Percentiles rank a stretch among this genome's conserved stretches.
Conservation (phyloP, 2,329 filamentous ascomycete genomes). For the Remersonia thermophila region DNA sequence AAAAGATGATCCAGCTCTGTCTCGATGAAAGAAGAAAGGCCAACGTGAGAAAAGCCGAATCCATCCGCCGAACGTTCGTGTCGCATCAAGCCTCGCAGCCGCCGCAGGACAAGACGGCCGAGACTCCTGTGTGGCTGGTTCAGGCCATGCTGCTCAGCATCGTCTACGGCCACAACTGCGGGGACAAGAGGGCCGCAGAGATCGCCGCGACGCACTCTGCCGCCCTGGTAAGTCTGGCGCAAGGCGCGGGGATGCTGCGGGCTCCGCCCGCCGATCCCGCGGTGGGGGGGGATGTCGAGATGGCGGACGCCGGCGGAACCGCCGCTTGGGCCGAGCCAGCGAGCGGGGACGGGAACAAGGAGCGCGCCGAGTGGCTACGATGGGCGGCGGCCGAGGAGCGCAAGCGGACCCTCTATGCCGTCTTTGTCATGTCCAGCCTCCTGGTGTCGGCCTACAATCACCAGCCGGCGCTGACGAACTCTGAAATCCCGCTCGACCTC, state of each 20-base stretch:
- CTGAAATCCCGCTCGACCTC: conserved; percentile 77
- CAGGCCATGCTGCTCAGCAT: conserved; percentile 96
- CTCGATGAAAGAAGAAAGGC: conserved; percentile 82
- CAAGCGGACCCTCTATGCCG: conserved; percentile 81
- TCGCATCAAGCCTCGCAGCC: conserved; percentile 35
- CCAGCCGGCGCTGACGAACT: conserved; percentile 81
- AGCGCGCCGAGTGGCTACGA: conserved; percentile 68
- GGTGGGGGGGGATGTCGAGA: conserved; percentile 38
- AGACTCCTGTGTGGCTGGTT: conserved; percentile 86
- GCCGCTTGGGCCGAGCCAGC: conserved; percentile 30
- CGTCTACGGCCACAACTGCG: conserved; percentile 89
- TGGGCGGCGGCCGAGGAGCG: conserved; percentile 87
- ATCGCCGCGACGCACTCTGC: conserved; percentile 89
- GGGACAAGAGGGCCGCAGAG: conserved; percentile 79
- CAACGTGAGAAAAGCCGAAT: conserved; percentile 57
- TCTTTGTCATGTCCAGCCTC: conserved; percentile 85
- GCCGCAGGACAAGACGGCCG: conserved; percentile 45
- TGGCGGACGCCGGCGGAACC: conserved; percentile 42
- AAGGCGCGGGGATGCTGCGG: conserved; percentile 63
- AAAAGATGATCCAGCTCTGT: conserved; percentile 89
- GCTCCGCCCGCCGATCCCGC: conserved; percentile 31
- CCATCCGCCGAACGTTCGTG: conserved; percentile 35
- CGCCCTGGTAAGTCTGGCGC: conserved; percentile 78
- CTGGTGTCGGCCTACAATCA: conserved; percentile 90
- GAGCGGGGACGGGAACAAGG: conserved; percentile 34